phyloP scores from a whole-genome alignment of 257 asterid species.

The Solanum gandarillasii region DNA sequence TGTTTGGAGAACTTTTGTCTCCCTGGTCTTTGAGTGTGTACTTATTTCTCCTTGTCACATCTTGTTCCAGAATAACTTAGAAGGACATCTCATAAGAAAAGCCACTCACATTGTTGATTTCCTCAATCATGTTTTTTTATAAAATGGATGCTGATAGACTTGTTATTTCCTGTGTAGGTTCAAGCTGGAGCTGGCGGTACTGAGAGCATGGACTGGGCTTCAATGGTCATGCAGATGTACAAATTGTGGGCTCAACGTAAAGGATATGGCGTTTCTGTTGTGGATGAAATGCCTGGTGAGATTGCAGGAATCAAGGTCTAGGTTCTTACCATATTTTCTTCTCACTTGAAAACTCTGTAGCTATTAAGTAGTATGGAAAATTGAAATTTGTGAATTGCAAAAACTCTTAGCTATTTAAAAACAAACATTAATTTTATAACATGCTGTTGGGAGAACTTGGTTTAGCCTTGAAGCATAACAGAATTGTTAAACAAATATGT shows the following conservation, averaged over 20 bases:
- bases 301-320: constrained; percentile 90
- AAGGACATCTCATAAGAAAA: background rate
- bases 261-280: constrained; percentile 65
- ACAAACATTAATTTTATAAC: background rate
- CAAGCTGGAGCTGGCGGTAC: constrained; percentile 99
- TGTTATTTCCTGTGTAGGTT: constrained; percentile 35
- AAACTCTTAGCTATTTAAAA: background rate
- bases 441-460: background rate
- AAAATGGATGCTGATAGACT: background rate
- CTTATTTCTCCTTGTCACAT: background rate
- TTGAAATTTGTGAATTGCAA: background rate
- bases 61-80: background rate
- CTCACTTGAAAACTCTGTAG: background rate
- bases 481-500: background rate
- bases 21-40: background rate
- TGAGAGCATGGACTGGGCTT: constrained; percentile 99
- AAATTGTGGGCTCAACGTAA: constrained; percentile 78
- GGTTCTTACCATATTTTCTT: constrained; percentile 4
- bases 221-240: constrained; percentile 96
- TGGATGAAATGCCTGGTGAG: constrained; percentile 96
- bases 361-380: background rate
- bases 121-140: background rate
- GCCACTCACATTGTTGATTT: background rate
- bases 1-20: background rate
- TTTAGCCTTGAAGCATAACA: background rate